phyloP scores from a whole-genome alignment of 441 rosid genomes.

The Viola pubescens region DNA sequence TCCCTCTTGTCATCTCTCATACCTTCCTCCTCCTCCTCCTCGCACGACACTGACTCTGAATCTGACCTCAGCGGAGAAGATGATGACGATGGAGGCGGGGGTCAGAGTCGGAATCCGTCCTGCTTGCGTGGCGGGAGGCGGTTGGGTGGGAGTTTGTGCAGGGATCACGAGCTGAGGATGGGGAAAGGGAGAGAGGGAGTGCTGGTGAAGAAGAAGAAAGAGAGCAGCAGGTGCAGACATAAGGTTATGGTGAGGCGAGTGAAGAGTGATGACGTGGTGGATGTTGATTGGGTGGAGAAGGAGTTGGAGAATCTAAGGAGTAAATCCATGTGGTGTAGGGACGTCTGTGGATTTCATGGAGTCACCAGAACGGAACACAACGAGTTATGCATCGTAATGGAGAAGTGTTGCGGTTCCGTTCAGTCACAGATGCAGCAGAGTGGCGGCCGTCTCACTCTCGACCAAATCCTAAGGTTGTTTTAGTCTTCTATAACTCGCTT shows the following conservation, averaged over 20 bases:
- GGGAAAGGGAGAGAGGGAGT: neutral
- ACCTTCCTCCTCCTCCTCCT: neutral
- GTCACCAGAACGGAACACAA: constrained; percentile 52
- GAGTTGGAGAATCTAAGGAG: constrained; percentile 71
- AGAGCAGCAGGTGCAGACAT: constrained; percentile 40
- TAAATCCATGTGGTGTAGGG: constrained; percentile 91
- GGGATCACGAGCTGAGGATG: constrained; percentile 9
- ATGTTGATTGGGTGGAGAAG: constrained; percentile 71
- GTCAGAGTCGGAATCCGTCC: neutral
- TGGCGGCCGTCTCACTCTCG: constrained; percentile 91
- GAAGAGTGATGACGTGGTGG: constrained; percentile 60
- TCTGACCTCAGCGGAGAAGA: neutral
- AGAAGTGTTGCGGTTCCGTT: constrained; percentile 76
- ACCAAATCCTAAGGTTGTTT: constrained; percentile 79
- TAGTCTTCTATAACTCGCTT: neutral
- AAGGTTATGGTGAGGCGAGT: constrained; percentile 72
- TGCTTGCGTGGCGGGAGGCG: neutral
- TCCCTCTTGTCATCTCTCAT: constrained; percentile 4
- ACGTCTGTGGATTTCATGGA: constrained; percentile 91
- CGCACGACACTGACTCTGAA: neutral
- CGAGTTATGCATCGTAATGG: constrained; percentile 68
- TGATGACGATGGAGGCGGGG: neutral
- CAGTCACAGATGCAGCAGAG: constrained; percentile 85
- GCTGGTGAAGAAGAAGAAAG: constrained; percentile 14
- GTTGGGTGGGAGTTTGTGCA: neutral